Base-by-base conservation (phyloP, 1,139 yeast genomes). In the Sugiyamaella grinbergsii region DNA sequence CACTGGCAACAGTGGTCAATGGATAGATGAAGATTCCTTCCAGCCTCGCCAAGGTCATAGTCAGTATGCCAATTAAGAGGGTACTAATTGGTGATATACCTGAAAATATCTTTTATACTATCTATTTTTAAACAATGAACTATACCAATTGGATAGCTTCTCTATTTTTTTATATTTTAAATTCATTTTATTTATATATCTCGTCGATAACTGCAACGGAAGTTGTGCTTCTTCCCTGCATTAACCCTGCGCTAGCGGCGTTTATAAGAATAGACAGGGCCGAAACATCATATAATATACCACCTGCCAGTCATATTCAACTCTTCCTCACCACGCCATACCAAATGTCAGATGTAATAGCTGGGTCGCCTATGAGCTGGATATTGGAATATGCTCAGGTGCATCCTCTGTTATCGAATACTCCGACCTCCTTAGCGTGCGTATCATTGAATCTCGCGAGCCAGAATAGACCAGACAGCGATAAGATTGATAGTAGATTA, bases 381-480 rank as follows among this genome's bases (percentile, higher is more conserved):
- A 23, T 42, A 15, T 26, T 33, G 13, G 47, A 42, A 31, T 42
- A 42, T 15, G 18, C 32, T 4, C 8, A 11, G 10, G 40, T 22
- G n/a, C 47, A 42, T 31, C 47, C 47, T 5, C 23, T 33, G n/a
- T 31, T 42, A 19, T 32, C 47, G 11, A 16, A 23, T 2, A 34
- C 23, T 23, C 11, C 20, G 1, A 24, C 40, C 5, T 13, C 40
- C 3, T 16, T 23, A 16, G 47, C 40, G 20, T 33, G 47, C 16
- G 47, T 33, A 10, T 18, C 36, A 19, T 18, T 40, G 16, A 32
- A 7, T 10, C 3, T 15, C 6, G 20, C 33, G 26, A 20, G 15
- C 7, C 31, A 20, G 36, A 22, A 11, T 7, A 20, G 18, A n/a
- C n/a, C 8, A 16, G 23, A 31, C 5, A 28, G n/a, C 3, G 19